Conservation (phyloP, 2,329 filamentous ascomycete species). For the Hansfordia pulvinata region DNA sequence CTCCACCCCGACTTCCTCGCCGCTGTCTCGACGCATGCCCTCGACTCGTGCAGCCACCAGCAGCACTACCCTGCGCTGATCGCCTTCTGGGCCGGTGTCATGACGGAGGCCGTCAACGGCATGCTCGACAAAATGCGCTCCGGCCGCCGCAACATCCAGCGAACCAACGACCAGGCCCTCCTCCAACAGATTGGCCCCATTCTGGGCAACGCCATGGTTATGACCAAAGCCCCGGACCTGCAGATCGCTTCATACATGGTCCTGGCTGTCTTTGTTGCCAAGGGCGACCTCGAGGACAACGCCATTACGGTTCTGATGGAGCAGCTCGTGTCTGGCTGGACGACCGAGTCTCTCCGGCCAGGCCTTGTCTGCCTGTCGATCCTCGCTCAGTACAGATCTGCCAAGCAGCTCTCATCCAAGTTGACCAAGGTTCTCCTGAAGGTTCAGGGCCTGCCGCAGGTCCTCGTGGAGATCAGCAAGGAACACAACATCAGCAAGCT, state of each 20-base stretch:
- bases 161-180: conserved; percentile 69
- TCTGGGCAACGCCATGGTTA: conserved; percentile 63
- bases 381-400: conserved; percentile 65
- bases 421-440: conserved; percentile 58
- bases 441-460: conserved; percentile 42
- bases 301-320: conserved; percentile 84
- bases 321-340: conserved; percentile 68
- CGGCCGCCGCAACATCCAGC: conserved; percentile 62
- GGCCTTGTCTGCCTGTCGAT: conserved; percentile 71
- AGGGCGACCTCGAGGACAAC: conserved; percentile 64
- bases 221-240: conserved; percentile 64
- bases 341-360: conserved; percentile 54
- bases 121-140: conserved; percentile 69
- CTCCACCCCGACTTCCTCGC: conserved; percentile 66
- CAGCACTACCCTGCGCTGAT: conserved; percentile 67
- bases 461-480: conserved; percentile 46
- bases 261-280: conserved; percentile 70
- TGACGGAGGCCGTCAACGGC: conserved; percentile 71
- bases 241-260: conserved; percentile 89
- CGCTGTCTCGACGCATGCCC: conserved; percentile 63
- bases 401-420: conserved; percentile 53
- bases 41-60: conserved; percentile 57
- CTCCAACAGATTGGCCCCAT: conserved; percentile 52
- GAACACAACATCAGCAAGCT: conserved; percentile 59
- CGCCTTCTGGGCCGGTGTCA: conserved; percentile 83